Conservation (phyloP, 2,329 filamentous ascomycete species). For the Calonectria pteridis region DNA sequence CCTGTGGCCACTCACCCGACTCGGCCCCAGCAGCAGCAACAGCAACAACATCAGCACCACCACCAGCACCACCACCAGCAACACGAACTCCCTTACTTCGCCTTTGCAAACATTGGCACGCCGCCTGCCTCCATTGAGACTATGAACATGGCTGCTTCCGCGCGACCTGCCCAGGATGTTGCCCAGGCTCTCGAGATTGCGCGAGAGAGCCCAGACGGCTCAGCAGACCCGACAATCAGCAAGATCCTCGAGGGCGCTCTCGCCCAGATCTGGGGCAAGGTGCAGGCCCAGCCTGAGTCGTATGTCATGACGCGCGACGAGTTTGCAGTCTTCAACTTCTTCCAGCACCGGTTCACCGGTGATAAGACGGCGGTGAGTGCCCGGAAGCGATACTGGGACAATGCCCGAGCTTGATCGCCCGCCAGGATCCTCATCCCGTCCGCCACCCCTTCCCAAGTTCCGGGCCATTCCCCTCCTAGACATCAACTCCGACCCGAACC, state of each 20-base stretch:
- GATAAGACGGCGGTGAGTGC: constrained; percentile 62
- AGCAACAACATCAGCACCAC: constrained; percentile 23
- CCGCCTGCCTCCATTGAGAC: constrained; percentile 31
- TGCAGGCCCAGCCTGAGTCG: constrained; percentile 72
- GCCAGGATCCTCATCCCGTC: constrained; percentile 27
- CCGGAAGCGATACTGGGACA: constrained; percentile 66
- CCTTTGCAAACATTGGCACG: constrained; percentile 33
- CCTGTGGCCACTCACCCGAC: constrained; percentile 6
- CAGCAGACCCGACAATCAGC: constrained; percentile 71
- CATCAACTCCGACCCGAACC: constrained; percentile 23
- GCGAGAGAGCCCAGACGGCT: constrained; percentile 77
- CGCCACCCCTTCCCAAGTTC: constrained; percentile 19
- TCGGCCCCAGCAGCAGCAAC: constrained; percentile 16
- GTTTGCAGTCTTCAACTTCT: constrained; percentile 90
- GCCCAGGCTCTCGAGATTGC: constrained; percentile 80
- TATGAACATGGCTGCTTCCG: constrained; percentile 31
- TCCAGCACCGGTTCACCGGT: constrained; percentile 74
- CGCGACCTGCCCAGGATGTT: constrained; percentile 56
- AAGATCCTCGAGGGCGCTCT: constrained; percentile 76
- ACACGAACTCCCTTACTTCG: constrained; percentile 37
- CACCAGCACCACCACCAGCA: constrained; percentile 32
- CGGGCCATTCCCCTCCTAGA: constrained; percentile 22
- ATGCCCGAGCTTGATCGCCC: constrained; percentile 51
- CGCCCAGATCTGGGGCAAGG: constrained; percentile 74
- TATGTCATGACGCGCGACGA: constrained; percentile 83